Evolutionary conservation across 495 filamentous ascomycete species (phyloP).

Genomic region (Hypomontagnella monticulosa): DNA sequence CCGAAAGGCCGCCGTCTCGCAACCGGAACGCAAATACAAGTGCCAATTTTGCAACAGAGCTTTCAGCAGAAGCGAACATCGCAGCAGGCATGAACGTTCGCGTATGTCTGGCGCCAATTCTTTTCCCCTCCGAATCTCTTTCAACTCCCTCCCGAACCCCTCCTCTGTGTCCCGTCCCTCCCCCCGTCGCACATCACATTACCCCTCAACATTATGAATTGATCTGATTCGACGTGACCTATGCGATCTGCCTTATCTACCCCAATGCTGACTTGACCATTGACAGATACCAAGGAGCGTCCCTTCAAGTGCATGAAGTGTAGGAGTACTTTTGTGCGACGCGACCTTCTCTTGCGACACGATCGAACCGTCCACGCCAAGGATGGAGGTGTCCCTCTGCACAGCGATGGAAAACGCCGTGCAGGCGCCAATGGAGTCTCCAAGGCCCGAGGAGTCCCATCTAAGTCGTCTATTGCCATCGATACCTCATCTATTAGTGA

Average conservation of each 20-base stretch:
- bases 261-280: conserved; percentile 34
- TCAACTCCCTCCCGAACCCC: conserved; percentile 24
- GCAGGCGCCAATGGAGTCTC: conserved; percentile 69
- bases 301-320: conserved; percentile 99
- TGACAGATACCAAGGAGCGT: conserved; percentile 94
- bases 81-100: conserved; percentile 95
- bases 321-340: conserved; percentile 96
- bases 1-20: conserved; percentile 66
- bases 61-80: conserved; percentile 96
- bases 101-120: conserved; percentile 76
- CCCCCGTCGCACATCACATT: conserved; percentile 25
- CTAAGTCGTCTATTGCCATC: conserved; percentile 83
- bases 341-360: conserved; percentile 94
- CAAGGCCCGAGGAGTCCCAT: conserved; percentile 74
- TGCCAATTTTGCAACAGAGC: conserved; percentile 98
- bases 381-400: conserved; percentile 94
- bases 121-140: conserved; percentile 21
- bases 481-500: conserved; percentile 85
- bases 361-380: conserved; percentile 99
- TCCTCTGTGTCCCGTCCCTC: conserved; percentile 24
- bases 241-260: conserved; percentile 2
- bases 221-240: conserved; percentile 4
- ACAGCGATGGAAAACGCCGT: conserved; percentile 92
- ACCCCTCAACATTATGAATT: conserved; percentile 37
- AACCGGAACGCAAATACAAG: conserved; percentile 97